Conservation (phyloP, 129 eudicot genomes). For the Scalesia atractyloides region DNA sequence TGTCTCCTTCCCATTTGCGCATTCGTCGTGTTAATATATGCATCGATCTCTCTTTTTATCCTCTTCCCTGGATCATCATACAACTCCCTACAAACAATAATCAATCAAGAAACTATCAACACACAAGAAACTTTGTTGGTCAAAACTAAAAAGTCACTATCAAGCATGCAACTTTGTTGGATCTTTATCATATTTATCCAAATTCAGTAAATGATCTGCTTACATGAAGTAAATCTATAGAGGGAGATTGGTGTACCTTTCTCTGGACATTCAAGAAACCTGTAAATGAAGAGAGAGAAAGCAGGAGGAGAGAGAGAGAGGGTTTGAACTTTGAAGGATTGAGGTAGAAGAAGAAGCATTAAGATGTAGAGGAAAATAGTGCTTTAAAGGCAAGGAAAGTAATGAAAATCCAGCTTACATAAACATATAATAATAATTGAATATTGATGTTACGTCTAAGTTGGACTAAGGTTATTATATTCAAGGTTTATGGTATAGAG, state of each 20-base stretch:
- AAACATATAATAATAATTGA: conserved; percentile 10
- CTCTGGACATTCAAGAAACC: conserved; percentile 52
- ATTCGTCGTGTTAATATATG: conserved; percentile 19
- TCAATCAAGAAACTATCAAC: conserved; percentile 14
- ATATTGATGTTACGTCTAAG: conserved; percentile 37
- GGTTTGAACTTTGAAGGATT: conserved; percentile 22
- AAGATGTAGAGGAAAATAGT: conserved; percentile 40
- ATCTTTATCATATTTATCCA: neutral
- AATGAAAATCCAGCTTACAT: conserved; percentile 18
- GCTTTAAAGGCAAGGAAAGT: conserved; percentile 62
- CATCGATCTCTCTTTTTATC: conserved; percentile 42
- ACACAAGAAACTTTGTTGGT: conserved; percentile 6
- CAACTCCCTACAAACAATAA: conserved; percentile 34
- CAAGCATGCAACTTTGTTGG: conserved; percentile 4
- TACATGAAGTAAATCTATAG: conserved; percentile 20
- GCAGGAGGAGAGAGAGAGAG: conserved; percentile 3
- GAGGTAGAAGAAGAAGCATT: conserved; percentile 36
- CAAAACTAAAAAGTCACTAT: neutral
- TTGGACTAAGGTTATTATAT: conserved; percentile 25
- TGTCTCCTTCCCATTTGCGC: conserved; percentile 50
- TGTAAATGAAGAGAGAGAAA: conserved; percentile 28
- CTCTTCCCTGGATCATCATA: conserved; percentile 53
- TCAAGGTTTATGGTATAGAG: conserved; percentile 8
- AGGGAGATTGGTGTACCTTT: conserved; percentile 43
- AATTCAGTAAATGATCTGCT: neutral